A percentile compares a stretch with the other conserved stretches of the same genome.
phyloP scores from a whole-genome alignment of 441 rosid genomes.

The Adansonia rubrostipa region DNA sequence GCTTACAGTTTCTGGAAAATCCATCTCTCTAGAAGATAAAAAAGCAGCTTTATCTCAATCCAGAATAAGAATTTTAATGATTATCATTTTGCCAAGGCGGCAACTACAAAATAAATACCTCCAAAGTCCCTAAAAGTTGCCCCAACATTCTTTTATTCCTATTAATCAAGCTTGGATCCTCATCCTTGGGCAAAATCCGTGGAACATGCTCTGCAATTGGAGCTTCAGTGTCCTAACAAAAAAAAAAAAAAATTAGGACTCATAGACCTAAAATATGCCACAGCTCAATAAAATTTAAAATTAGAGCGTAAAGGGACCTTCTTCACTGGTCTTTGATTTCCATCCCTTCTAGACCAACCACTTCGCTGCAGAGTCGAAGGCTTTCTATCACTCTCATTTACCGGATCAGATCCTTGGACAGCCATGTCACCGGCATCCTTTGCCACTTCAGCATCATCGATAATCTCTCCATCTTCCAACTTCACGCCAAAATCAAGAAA shows the following conservation, averaged over 20 bases:
- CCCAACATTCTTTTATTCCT: constrained; percentile 96
- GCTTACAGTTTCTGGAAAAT: not conserved
- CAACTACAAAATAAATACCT: constrained; percentile 53
- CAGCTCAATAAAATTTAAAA: not conserved
- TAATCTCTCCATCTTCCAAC: constrained; percentile 73
- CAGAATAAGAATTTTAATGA: not conserved
- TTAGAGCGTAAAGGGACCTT: constrained; percentile 42
- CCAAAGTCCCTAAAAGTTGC: constrained; percentile 92
- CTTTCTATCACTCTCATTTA: constrained; percentile 45
- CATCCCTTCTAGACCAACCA: constrained; percentile 65
- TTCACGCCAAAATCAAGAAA: constrained; percentile 34
- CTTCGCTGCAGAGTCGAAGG: constrained; percentile 44
- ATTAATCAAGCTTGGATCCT: constrained; percentile 87
- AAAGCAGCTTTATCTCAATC: not conserved
- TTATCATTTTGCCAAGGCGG: not conserved
- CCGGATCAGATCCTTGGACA: constrained; percentile 43
- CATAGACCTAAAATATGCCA: not conserved
- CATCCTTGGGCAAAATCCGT: constrained; percentile 82
- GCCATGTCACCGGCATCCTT: constrained; percentile 36
- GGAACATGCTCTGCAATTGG: constrained; percentile 68
- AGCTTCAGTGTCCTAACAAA: constrained; percentile 53
- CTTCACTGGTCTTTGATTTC: constrained; percentile 48
- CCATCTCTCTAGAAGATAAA: not conserved
- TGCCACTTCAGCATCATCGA: constrained; percentile 42
- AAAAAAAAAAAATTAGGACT: not conserved